Percentiles rank a stretch among this genome's conserved stretches.
These are phyloP conservation scores for Thuja plicata DNA, from an alignment of 83 land plant species.

Conservation along the genomic window DNA sequence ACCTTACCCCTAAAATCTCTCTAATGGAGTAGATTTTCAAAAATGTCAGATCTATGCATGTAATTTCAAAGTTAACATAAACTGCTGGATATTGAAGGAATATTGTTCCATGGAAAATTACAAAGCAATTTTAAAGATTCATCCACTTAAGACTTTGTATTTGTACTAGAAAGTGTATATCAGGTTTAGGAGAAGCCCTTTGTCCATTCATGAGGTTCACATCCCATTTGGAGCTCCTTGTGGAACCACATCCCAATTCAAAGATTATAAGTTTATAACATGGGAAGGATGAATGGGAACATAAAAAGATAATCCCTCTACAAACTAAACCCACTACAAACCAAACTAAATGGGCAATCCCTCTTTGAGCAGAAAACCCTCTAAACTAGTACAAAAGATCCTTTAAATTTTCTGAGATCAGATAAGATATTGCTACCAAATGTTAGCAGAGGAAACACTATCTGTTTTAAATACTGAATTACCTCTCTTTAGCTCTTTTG, in stretches of 20 bases:
- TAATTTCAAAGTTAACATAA: background rate
- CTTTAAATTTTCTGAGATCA: background rate
- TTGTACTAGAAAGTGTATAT: background rate
- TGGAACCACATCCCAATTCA: background rate
- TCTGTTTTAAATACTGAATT: background rate
- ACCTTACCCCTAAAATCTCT: background rate
- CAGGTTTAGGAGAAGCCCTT: background rate
- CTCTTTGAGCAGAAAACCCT: background rate
- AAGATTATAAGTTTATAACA: background rate
- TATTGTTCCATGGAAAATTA: background rate
- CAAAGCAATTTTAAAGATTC: background rate
- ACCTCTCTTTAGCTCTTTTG: background rate
- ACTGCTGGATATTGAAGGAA: background rate
- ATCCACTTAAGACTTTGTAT: background rate
- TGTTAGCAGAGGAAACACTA: background rate
- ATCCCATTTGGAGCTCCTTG: background rate
- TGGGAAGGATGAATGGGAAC: background rate
- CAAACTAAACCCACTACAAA: background rate
- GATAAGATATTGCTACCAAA: background rate
- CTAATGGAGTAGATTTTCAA: background rate
- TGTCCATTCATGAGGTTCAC: background rate
- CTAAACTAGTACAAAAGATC: background rate
- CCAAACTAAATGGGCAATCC: background rate
- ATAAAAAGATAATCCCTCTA: background rate
- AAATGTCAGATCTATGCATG: background rate